Base-by-base conservation (phyloP, 768 basidiomycete species). In the Boletus rubescentipes region DNA sequence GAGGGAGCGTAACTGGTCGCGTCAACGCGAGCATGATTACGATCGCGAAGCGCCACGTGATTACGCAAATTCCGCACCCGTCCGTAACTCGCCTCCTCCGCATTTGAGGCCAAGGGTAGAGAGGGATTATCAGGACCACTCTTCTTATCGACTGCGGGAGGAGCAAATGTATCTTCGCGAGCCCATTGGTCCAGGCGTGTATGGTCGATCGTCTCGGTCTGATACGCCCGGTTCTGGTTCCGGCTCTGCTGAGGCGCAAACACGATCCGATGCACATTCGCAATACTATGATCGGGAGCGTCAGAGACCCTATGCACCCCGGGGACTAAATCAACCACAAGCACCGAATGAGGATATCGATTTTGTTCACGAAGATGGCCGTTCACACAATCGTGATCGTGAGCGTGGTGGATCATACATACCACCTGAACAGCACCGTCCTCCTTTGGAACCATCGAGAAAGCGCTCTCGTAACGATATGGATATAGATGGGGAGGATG, bases 401-500 rank as follows among this genome's bases (percentile, higher is more conserved):
- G 76, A 79, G 67, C 73, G 72, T 57, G 69, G 70, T 56, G 65
- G 69, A 26, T 59, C 67, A 29, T 71, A 66, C 51, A 29, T 74
- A 59, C 63, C 59, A 53, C 61, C 61, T 36, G 72, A 72, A 41
- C 78, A 74, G 66, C 70, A 66, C 57, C 75, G 70, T 34, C 69
- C 74, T 51, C 59, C 70, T 65, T 60, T 72, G 63, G 80, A 80
- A 43, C 67, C 77, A 39, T 69, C 73, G 52, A 79, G 82, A 67
- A 87, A 85, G 65, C 77, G 85, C 51, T 76, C 72, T 58, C 76
- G 82, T 54, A 78, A 79, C 46, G 85, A 87, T 49, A 83, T 85
- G 83, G 85, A 87, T 38, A 74, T 80, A 44, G 83, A 84, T 51
- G 80, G 72, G 42, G 79, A 79, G 29, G 74, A 79, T 72, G 79